These are phyloP conservation scores for Amylocarpus encephaloides DNA, from an alignment of 2,329 filamentous ascomycete species.

Conservation along the genomic window DNA sequence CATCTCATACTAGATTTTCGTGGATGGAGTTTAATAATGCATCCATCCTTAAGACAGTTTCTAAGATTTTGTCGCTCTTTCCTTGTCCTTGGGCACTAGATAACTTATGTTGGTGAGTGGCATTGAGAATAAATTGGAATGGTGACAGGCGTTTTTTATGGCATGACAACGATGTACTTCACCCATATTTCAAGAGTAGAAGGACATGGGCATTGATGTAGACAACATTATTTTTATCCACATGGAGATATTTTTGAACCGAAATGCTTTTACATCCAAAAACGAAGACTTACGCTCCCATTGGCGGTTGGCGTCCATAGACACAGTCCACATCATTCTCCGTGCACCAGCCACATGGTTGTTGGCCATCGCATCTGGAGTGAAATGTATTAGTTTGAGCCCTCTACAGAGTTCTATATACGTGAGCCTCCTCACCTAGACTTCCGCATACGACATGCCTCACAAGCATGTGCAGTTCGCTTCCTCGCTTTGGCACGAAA, in stretches of 20 bases:
- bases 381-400: neutral
- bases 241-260: neutral
- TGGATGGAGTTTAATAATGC: constrained; percentile 33
- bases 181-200: neutral
- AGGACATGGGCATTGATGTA: no score
- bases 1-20: constrained; percentile 13
- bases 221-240: no score
- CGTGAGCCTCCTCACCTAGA: constrained; percentile 8
- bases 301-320: constrained; percentile 15
- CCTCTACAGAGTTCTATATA: neutral
- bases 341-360: constrained; percentile 20
- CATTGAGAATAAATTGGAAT: neutral
- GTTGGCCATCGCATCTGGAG: constrained; percentile 17
- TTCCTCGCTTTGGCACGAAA: constrained; percentile 17
- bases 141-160: neutral
- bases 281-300: neutral
- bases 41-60: constrained; percentile 44
- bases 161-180: neutral
- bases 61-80: constrained; percentile 46
- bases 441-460: constrained; percentile 17
- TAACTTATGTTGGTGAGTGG: neutral
- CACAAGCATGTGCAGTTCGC: constrained; percentile 21
- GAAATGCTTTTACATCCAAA: neutral
- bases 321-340: constrained; percentile 21
- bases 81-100: constrained; percentile 33